A percentile compares a stretch with the other conserved stretches of the same genome.
Evolutionary conservation across 345 rosid species (phyloP).

Genomic region (Ceriops zippeliana): DNA sequence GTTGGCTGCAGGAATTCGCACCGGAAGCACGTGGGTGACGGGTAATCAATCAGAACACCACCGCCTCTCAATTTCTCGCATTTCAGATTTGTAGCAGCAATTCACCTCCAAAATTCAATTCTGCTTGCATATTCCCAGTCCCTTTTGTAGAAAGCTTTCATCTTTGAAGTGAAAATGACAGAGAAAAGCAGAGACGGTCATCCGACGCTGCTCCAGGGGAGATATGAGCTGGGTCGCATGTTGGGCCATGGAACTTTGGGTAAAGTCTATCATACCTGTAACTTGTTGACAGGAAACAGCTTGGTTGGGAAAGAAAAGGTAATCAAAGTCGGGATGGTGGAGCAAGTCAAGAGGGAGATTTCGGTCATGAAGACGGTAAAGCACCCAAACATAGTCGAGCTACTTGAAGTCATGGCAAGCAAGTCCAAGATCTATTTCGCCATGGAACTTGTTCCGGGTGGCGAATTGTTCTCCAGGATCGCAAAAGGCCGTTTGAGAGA

Average conservation of each 20-base stretch:
- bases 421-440: slow-evolving; percentile 90
- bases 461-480: slow-evolving; percentile 70
- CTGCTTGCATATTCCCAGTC: not conserved
- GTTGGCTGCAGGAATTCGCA: slow-evolving; percentile 84
- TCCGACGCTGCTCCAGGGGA: slow-evolving; percentile 57
- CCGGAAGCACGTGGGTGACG: slow-evolving; percentile 96
- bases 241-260: slow-evolving; percentile 90
- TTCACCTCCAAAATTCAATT: not conserved
- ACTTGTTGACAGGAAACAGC: slow-evolving; percentile 53
- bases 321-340: slow-evolving; percentile 79
- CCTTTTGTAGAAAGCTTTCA: not conserved
- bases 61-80: not conserved
- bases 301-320: slow-evolving; percentile 83
- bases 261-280: slow-evolving; percentile 73
- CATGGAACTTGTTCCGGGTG: slow-evolving; percentile 90
- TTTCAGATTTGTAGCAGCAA: not conserved
- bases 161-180: slow-evolving; percentile 15
- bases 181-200: slow-evolving; percentile 20
- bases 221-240: slow-evolving; percentile 80
- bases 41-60: slow-evolving; percentile 45
- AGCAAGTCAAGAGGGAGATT: slow-evolving; percentile 85
- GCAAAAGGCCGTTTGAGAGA: slow-evolving; percentile 67
- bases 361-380: slow-evolving; percentile 93
- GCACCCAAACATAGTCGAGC: slow-evolving; percentile 78
- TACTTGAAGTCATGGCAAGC: slow-evolving; percentile 93